Evolutionary conservation across 805 yeast species (phyloP), one percentile per base, ranked within the genome.

Genomic region (Phaffomyces opuntiae): DNA sequence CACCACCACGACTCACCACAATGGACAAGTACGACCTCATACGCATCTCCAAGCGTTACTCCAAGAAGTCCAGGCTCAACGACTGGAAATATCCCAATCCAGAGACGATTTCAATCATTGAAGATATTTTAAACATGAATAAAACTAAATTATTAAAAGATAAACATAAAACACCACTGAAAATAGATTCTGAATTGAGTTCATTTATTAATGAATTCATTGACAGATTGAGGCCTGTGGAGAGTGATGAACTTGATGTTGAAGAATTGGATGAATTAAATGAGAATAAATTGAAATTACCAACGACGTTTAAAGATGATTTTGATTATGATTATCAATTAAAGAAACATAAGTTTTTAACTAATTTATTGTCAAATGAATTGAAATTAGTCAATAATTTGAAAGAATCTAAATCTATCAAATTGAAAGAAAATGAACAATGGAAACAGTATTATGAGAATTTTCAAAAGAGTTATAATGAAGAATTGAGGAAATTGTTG

Each of bases 281-380:
- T 26, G 16, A 17, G 8, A 9, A 26, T 0, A 47, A 42, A 33
- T 35, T 53, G 3, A 49, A 44, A 31, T 38, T 59, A 6, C 62
- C 62, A 4, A 42, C 36, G 34, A 39, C 39, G 1, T 13, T 49
- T 14, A 35, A 32, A 2, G 31, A 45, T 5, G 61, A 59, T 37
- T 49, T 50, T 27, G 52, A 57, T 38, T 36, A 49, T 19, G 59
- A 53, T 38, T 52, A 50, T 39, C 60, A 54, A 33, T 12, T 47
- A 9, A 50, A 50, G 36, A 54, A 56, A 21, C 38, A 51, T 16
- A 31, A 38, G 8, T 55, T 47, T 25, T 24, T 57, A 11, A 43
- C 50, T 25, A 50, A 48, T 31, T 17, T 54, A 5, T 44, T 48
- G 7, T 48, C 56, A 4, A 53, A 50, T 39, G 61, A 59, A 33